Evolutionary conservation across 1,284 basidiomycete genomes (phyloP).

Genomic region (Flammula alnicola): DNA sequence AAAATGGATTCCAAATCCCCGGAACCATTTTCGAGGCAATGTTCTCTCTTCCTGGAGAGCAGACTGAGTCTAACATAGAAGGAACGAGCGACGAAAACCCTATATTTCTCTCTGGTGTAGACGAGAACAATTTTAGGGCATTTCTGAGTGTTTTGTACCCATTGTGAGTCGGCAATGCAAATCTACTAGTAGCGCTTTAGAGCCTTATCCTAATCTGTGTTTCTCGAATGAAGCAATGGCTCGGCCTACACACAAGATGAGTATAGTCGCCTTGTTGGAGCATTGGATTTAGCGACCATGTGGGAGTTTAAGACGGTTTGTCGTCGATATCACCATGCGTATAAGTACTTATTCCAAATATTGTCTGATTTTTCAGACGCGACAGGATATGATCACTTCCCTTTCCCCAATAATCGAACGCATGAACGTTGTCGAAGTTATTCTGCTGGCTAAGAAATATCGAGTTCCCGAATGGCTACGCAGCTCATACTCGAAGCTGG

Average conservation of each 20-base stretch:
- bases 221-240: too few species aligned
- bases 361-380: conserved; percentile 2
- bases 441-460: conserved; percentile 17
- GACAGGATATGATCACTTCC: conserved; percentile 9
- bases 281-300: conserved; percentile 13
- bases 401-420: conserved; percentile 7
- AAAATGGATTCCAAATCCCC: conserved; percentile 13
- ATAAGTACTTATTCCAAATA: neutral
- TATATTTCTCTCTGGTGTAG: conserved; percentile 15
- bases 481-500: conserved; percentile 12
- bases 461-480: conserved; percentile 14
- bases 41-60: conserved; percentile 12
- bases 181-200: too few species aligned
- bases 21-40: conserved; percentile 18
- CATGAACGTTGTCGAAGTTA: conserved; percentile 8
- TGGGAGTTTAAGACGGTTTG: conserved; percentile 11
- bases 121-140: conserved; percentile 9
- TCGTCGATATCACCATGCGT: neutral
- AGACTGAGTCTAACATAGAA: conserved; percentile 1
- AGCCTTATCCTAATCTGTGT: too few species aligned
- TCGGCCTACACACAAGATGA: neutral
- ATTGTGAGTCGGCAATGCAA: conserved; percentile 9
- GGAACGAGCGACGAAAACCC: conserved; percentile 11
- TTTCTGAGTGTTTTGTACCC: conserved; percentile 19
- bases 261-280: neutral